Evolutionary conservation across 73 alveolate genomes (phyloP).

Genomic region (Paramecium octaurelia): DNA sequence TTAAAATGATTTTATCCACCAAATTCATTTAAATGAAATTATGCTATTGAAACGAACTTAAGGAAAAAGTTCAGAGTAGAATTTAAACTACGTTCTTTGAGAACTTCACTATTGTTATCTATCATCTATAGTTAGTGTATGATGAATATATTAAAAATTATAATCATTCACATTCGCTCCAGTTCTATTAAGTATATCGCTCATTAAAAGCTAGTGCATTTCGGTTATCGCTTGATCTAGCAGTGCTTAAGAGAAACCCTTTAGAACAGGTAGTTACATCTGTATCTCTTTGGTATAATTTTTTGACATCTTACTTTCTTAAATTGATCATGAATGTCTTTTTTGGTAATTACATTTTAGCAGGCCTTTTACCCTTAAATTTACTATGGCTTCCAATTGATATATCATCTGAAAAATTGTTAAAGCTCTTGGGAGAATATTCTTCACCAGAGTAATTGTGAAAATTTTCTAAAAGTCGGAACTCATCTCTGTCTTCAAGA

Average conservation of each 20-base stretch:
- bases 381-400: background rate
- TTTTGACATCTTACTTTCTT: background rate
- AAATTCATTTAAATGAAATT: background rate
- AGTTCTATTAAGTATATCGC: background rate
- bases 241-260: background rate
- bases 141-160: background rate
- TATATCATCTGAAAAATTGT: background rate
- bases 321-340: background rate
- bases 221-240: background rate
- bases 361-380: slow-evolving; percentile 25
- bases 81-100: background rate
- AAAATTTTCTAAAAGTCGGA: background rate
- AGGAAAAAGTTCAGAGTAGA: background rate
- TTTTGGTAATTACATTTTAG: background rate
- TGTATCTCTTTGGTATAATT: background rate
- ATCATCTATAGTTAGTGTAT: background rate
- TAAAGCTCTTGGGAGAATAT: background rate
- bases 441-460: slow-evolving; percentile 12
- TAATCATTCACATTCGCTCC: background rate
- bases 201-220: background rate
- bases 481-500: slow-evolving; percentile 18
- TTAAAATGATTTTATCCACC: background rate
- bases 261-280: background rate
- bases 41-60: background rate
- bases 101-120: background rate